phyloP scores from a whole-genome alignment of 2,329 filamentous ascomycete genomes.

The Anthostomella pinea region DNA sequence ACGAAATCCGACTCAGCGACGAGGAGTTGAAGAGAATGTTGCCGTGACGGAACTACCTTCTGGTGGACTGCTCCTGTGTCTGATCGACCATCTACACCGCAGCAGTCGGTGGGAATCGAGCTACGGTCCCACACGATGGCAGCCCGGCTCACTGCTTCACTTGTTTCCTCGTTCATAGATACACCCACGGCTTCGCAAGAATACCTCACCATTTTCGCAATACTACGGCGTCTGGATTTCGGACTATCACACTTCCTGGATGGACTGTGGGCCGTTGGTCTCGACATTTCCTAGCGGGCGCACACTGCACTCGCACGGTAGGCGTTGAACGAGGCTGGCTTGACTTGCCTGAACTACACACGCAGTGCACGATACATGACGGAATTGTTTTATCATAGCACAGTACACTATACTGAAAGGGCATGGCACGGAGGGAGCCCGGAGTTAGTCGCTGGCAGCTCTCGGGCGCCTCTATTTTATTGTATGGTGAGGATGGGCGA shows the following conservation, averaged over 20 bases:
- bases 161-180: slow-evolving; percentile 27
- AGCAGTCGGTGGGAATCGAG: slow-evolving; percentile 3
- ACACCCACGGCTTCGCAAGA: slow-evolving; percentile 28
- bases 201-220: slow-evolving; percentile 30
- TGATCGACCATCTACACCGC: no score
- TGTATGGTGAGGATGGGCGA: slow-evolving; percentile 7
- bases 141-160: slow-evolving; percentile 1
- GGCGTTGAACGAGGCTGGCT: slow-evolving; percentile 14
- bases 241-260: slow-evolving; percentile 27
- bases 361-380: no score
- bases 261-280: slow-evolving; percentile 26
- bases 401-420: slow-evolving; percentile 7
- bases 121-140: slow-evolving; percentile 1
- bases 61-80: neutral
- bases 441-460: no score
- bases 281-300: slow-evolving; percentile 22
- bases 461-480: neutral
- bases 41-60: slow-evolving; percentile 48
- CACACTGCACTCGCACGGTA: no score
- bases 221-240: slow-evolving; percentile 33
- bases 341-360: no score
- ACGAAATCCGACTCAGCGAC: slow-evolving; percentile 75
- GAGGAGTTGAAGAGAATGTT: slow-evolving; percentile 70
- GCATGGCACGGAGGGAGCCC: slow-evolving; percentile 1
- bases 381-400: no score